Percentiles rank a stretch among this genome's conserved stretches.
phyloP scores from a whole-genome alignment of 2,329 filamentous ascomycete genomes.

The Hypomyces perniciosus region DNA sequence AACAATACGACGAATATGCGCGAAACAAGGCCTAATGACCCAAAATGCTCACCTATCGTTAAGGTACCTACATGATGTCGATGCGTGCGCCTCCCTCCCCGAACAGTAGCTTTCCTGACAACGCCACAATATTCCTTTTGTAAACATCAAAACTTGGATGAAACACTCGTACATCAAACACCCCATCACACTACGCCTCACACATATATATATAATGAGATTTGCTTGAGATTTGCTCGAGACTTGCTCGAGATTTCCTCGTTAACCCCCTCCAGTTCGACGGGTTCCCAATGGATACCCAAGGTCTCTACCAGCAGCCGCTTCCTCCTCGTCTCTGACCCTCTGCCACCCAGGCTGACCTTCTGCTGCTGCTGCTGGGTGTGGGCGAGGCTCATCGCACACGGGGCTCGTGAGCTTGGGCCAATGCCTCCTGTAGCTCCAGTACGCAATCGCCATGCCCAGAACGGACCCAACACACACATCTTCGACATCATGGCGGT shows the following conservation, averaged over 20 bases:
- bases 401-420: constrained; percentile 45
- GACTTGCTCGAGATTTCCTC: background rate
- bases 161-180: too few species aligned
- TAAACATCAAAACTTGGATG: too few species aligned
- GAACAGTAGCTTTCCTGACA: background rate
- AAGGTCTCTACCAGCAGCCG: constrained; percentile 34
- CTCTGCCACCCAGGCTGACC: constrained; percentile 33
- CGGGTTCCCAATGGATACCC: constrained; percentile 3
- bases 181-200: too few species aligned
- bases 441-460: constrained; percentile 55
- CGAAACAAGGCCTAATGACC: background rate
- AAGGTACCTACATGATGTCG: background rate
- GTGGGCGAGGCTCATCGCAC: constrained; percentile 54
- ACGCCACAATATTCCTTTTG: too few species aligned
- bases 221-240: background rate
- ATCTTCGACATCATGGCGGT: constrained; percentile 66
- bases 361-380: constrained; percentile 31
- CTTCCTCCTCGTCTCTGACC: constrained; percentile 50
- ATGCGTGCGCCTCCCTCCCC: background rate
- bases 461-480: constrained; percentile 56
- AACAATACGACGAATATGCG: constrained; percentile 15
- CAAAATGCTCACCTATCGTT: background rate
- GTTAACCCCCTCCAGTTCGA: background rate
- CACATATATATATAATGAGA: background rate
- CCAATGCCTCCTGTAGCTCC: constrained; percentile 62